Conservation (phyloP, 306 rosid species). For the Rosa chinensis region DNA sequence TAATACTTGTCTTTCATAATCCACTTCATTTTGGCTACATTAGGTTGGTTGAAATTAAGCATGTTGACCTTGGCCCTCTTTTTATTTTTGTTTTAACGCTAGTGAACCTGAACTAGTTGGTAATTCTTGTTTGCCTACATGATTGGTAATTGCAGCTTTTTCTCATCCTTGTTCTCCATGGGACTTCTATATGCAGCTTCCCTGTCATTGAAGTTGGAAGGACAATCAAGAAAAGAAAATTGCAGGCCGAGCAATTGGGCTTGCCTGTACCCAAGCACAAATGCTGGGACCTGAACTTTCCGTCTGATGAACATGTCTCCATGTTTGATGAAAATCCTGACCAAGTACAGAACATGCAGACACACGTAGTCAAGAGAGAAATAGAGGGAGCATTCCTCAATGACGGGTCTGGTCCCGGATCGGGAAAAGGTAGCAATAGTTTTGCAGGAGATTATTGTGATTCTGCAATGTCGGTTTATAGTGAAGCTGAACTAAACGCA, state of each 20-base stretch:
- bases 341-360: slow-evolving; percentile 22
- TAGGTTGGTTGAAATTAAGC: neutral
- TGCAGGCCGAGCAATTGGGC: slow-evolving; percentile 52
- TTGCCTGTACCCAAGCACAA: slow-evolving; percentile 59
- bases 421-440: slow-evolving; percentile 61
- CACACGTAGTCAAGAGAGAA: slow-evolving; percentile 12
- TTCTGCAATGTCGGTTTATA: slow-evolving; percentile 45
- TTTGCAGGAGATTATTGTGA: slow-evolving; percentile 36
- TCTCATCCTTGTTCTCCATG: neutral
- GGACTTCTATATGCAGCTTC: slow-evolving; percentile 31
- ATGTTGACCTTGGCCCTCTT: neutral
- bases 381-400: slow-evolving; percentile 11
- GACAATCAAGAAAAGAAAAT: slow-evolving; percentile 65
- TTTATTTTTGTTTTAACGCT: neutral
- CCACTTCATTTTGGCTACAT: neutral
- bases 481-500: slow-evolving; percentile 40
- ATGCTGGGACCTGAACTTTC: slow-evolving; percentile 40
- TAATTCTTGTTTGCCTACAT: neutral
- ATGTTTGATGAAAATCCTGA: slow-evolving; percentile 30
- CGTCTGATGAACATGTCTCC: slow-evolving; percentile 33
- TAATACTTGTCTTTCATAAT: neutral
- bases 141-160: neutral
- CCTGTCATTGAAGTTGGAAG: slow-evolving; percentile 25
- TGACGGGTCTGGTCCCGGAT: slow-evolving; percentile 37
- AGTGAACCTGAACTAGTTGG: neutral